Evolutionary conservation across 805 yeast species (phyloP).

Genomic region (Pichia cephalocereana): DNA sequence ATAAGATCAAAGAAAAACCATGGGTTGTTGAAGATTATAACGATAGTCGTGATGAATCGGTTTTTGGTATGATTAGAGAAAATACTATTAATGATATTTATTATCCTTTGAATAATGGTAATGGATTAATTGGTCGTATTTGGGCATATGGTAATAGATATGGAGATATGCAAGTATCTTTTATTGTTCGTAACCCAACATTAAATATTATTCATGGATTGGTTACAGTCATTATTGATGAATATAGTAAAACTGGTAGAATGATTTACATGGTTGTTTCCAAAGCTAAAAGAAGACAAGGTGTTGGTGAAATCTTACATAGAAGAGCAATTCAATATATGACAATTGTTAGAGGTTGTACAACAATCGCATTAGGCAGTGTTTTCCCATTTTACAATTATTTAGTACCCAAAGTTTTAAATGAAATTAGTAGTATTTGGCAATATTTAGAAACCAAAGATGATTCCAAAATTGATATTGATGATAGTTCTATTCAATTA

Average conservation of each 20-base stretch:
- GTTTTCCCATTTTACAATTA: constrained; percentile 34
- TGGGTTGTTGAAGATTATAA: constrained; percentile 56
- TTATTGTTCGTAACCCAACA: constrained; percentile 49
- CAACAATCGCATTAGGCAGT: constrained; percentile 32
- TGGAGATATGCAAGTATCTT: constrained; percentile 32
- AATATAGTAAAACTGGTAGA: constrained; percentile 30
- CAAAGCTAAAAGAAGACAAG: constrained; percentile 42
- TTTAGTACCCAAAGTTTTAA: constrained; percentile 5
- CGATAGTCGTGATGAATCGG: constrained; percentile 39
- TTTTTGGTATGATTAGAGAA: constrained; percentile 35
- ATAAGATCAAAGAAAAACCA: constrained; percentile 18
- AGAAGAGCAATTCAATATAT: constrained; percentile 43
- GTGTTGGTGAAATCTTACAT: constrained; percentile 48
- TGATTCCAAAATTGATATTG: constrained; percentile 4
- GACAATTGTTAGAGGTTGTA: constrained; percentile 33
- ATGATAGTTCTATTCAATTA: constrained; percentile 6
- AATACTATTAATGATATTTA: constrained; percentile 16
- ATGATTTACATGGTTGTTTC: constrained; percentile 43
- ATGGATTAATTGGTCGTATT: constrained; percentile 2
- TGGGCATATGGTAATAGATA: constrained; percentile 13
- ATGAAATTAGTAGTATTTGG: constrained; percentile 11
- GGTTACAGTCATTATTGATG: constrained; percentile 43
- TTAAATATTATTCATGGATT: constrained; percentile 47
- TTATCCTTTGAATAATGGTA: constrained; percentile 1
- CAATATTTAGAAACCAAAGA: constrained; percentile 8